Base-by-base conservation (phyloP, 1,284 basidiomycete genomes). In the Cryptococcus maquisensis region DNA sequence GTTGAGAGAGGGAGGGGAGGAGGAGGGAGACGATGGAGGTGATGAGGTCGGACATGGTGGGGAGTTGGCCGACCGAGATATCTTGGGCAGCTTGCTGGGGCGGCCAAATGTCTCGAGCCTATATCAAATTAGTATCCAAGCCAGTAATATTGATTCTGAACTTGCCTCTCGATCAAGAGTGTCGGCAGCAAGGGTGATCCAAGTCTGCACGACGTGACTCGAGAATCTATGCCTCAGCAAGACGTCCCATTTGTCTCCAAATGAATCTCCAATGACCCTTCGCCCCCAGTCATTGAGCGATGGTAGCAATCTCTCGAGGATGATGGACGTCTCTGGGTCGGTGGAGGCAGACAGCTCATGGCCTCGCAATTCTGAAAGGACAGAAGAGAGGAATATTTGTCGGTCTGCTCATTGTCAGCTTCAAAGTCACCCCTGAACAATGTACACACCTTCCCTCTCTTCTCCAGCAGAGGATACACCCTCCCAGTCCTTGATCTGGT, bases 231-330 rank as follows among this genome's bases (percentile, higher is more conserved):
- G 88, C 65, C 80, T 83, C 37, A 84, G 78, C 16, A 95, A 79
- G 41, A 79, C 71, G 58, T 84, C 87, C 83, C 77, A 93, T 86
- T 87, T 88, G 69, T 89, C 91, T 54, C 82, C 82, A 60, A 97
- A 77, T 55, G 85, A 84, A 71, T 95, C 92, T 55, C 89, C 78
- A 62, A 96, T 86, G 3, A 95, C 90, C 54, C 93, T 81, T 49
- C 88, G 81, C 16, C 88, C 87, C 77, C 92, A 93, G 74, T 96
- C 92, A 69, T 94, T 91, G 86, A 97, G 91, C 1, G 90, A 93
- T 67, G 92, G 83, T 15, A 85, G 70, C 81, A 96, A 86, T 61
- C 91, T 81, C 73, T 97, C 93, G 49, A 97, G 76, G 46, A 95
- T 83, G 28, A 87, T 81, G 1, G 90, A 90, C 62, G 89, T 92